phyloP scores from a whole-genome alignment of 306 rosid species.

The Cajanus cajan region DNA sequence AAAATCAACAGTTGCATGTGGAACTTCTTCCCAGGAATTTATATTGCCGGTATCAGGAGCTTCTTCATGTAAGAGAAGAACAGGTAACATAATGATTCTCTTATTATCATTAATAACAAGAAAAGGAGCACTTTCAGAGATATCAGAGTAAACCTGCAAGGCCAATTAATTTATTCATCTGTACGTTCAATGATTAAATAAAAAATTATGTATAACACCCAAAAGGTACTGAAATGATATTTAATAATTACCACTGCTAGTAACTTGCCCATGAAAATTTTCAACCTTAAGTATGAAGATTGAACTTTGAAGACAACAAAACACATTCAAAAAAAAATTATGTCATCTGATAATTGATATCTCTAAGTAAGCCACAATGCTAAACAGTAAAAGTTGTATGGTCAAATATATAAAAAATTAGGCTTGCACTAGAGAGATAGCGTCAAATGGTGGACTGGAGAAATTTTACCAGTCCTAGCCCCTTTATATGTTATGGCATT shows the following conservation, averaged over 20 bases:
- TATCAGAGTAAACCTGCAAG: conserved; percentile 58
- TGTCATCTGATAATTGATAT: background rate
- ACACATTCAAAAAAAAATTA: background rate
- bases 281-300: background rate
- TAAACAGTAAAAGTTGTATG: background rate
- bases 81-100: conserved; percentile 55
- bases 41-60: conserved; percentile 46
- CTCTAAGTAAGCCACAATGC: background rate
- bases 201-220: background rate
- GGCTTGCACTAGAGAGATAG: conserved; percentile 1
- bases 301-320: background rate
- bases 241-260: background rate
- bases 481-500: background rate
- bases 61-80: conserved; percentile 49
- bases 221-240: background rate
- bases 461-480: background rate
- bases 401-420: conserved; percentile 3
- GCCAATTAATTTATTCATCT: conserved; percentile 11
- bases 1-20: conserved; percentile 47
- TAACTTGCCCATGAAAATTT: background rate
- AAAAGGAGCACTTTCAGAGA: conserved; percentile 55
- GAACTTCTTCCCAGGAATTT: conserved; percentile 46
- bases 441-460: background rate
- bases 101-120: conserved; percentile 53
- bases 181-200: conserved; percentile 14